phyloP scores from a whole-genome alignment of 495 filamentous ascomycete species.

The Aspergillus baeticus region DNA sequence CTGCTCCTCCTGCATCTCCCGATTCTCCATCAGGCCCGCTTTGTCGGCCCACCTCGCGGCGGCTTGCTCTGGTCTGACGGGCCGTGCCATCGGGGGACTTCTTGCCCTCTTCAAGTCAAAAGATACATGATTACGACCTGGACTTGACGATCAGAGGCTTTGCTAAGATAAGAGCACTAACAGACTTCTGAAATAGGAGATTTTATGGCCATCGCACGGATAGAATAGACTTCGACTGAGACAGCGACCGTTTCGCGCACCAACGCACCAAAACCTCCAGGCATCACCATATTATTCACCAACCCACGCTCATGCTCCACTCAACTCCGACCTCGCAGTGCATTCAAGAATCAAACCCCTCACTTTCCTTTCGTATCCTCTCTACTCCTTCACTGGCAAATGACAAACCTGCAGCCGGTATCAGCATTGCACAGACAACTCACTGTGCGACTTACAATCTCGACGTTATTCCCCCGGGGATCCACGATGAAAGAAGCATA shows the following conservation, averaged over 20 bases:
- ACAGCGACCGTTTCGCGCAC: no score
- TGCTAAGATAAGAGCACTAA: no score
- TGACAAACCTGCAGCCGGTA: background rate
- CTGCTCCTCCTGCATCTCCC: no score
- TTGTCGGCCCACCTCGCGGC: background rate
- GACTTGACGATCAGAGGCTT: background rate
- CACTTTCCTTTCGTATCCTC: background rate
- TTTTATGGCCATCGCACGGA: no score
- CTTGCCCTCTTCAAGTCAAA: background rate
- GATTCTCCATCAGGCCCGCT: background rate
- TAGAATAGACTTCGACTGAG: no score
- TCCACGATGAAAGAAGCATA: conserved; percentile 53
- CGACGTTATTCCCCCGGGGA: conserved; percentile 52
- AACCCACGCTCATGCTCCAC: background rate
- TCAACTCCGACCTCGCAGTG: no score
- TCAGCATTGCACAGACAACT: background rate
- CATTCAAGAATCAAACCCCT: background rate
- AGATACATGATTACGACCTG: background rate
- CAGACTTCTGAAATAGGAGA: no score
- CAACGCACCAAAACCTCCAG: no score
- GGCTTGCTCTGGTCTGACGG: background rate
- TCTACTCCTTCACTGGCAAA: background rate
- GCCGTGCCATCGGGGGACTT: background rate
- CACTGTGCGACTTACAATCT: conserved; percentile 33
- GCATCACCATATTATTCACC: no score